Percentiles rank a stretch among this genome's conserved stretches.
Conservation (phyloP, 2,329 filamentous ascomycete genomes). For the Coniochaeta sp. region DNA sequence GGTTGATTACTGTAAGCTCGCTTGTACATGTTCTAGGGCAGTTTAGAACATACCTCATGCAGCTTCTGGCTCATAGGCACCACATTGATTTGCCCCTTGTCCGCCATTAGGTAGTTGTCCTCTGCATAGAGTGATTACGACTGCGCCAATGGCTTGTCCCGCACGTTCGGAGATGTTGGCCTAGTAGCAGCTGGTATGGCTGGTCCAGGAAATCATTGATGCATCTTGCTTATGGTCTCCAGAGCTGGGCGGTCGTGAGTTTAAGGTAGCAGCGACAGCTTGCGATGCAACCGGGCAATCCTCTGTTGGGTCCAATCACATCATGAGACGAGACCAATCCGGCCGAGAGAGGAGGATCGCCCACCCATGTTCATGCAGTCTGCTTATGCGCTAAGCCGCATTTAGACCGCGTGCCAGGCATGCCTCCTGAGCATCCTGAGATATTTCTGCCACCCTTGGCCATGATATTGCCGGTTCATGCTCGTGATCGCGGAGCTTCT, state of each 20-base stretch:
- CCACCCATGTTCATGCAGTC: background rate
- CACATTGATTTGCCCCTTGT: background rate
- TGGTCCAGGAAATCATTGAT: background rate
- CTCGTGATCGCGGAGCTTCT: background rate
- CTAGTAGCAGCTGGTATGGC: background rate
- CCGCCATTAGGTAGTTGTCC: background rate
- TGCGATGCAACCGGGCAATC: background rate
- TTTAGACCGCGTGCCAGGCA: background rate
- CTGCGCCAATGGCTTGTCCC: background rate
- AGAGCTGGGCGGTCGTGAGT: background rate
- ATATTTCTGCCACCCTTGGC: background rate
- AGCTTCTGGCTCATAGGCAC: background rate
- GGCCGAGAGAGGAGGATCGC: background rate
- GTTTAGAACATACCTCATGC: conserved; percentile 15
- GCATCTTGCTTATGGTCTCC: background rate
- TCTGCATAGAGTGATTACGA: background rate
- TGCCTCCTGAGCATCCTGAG: background rate
- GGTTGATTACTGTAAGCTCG: conserved; percentile 8
- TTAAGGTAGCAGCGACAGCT: background rate
- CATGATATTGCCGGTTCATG: background rate
- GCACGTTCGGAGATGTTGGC: background rate
- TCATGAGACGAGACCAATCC: background rate
- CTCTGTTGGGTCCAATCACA: background rate
- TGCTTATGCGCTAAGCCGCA: background rate
- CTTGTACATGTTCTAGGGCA: conserved; percentile 17